Evolutionary conservation across 2,329 filamentous ascomycete species (phyloP).

Genomic region (Cryphonectria nitschkei): DNA sequence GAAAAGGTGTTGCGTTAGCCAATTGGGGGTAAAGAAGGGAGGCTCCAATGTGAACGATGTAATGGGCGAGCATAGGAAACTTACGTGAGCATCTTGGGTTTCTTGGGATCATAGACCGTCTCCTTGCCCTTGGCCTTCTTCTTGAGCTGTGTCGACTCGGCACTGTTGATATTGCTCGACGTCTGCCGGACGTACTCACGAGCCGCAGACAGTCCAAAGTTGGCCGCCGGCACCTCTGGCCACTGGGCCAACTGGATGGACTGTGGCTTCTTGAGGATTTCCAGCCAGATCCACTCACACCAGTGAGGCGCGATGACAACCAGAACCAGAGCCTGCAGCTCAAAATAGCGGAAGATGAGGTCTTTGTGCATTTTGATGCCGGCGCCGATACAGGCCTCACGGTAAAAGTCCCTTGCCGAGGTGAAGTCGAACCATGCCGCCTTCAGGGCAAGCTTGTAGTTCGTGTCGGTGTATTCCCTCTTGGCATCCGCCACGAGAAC

Average conservation of each 20-base stretch:
- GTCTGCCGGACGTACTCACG: conserved; percentile 69
- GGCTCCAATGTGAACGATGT: neutral
- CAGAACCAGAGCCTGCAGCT: conserved; percentile 82
- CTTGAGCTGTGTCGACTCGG: conserved; percentile 82
- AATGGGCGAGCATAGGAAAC: neutral
- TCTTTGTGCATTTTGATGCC: conserved; percentile 87
- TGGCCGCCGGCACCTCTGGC: conserved; percentile 69
- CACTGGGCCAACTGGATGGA: conserved; percentile 81
- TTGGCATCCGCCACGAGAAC: conserved; percentile 76
- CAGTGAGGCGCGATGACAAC: conserved; percentile 89
- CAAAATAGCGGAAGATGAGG: conserved; percentile 77
- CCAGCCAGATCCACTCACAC: conserved; percentile 91
- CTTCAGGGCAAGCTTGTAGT: conserved; percentile 87
- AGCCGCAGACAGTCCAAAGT: conserved; percentile 73
- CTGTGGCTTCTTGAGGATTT: conserved; percentile 76
- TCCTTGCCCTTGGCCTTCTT: conserved; percentile 93
- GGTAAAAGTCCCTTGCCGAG: conserved; percentile 87
- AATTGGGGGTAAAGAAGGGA: neutral
- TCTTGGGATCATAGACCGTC: conserved; percentile 82
- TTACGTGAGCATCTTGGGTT: conserved; percentile 81
- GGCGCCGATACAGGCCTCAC: conserved; percentile 76
- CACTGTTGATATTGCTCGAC: conserved; percentile 80
- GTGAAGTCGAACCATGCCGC: conserved; percentile 88
- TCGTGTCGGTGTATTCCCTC: conserved; percentile 76
- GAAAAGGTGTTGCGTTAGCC: conserved; percentile 1